Percentiles rank a stretch among this genome's conserved stretches.
Evolutionary conservation across 495 filamentous ascomycete genomes (phyloP).

Genomic region (Lophiotrema nucula): DNA sequence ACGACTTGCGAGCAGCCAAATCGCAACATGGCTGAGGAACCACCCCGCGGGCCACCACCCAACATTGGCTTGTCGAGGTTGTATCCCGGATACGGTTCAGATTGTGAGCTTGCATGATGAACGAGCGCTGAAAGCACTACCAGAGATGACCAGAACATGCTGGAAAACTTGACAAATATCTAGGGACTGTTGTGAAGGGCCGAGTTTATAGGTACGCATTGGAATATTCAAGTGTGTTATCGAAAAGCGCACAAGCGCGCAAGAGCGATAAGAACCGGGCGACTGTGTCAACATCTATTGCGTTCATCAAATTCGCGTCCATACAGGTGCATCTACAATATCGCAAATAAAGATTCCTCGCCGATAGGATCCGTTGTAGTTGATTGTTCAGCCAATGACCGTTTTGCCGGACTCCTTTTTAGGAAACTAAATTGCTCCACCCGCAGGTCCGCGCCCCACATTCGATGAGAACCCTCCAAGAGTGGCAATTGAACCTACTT

Average conservation of each 20-base stretch:
- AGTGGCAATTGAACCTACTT: too few species aligned
- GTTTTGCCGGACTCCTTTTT: background rate
- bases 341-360: constrained; percentile 8
- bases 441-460: background rate
- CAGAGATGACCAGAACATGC: background rate
- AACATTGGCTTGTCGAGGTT: constrained; percentile 17
- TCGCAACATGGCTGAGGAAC: constrained; percentile 14
- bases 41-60: constrained; percentile 3
- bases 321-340: constrained; percentile 5
- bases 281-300: background rate
- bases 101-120: background rate
- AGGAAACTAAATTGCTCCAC: background rate
- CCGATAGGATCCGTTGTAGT: background rate
- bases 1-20: constrained; percentile 22
- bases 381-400: background rate
- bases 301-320: background rate
- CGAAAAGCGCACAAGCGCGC: background rate
- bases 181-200: too few species aligned
- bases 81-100: constrained; percentile 1
- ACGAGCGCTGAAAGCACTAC: background rate
- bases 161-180: constrained; percentile 1
- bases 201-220: background rate
- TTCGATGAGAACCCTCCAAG: too few species aligned
- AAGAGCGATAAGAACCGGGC: background rate
- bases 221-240: background rate